Conservation (phyloP, 2,329 filamentous ascomycete species). For the Penicillium frequentans region DNA sequence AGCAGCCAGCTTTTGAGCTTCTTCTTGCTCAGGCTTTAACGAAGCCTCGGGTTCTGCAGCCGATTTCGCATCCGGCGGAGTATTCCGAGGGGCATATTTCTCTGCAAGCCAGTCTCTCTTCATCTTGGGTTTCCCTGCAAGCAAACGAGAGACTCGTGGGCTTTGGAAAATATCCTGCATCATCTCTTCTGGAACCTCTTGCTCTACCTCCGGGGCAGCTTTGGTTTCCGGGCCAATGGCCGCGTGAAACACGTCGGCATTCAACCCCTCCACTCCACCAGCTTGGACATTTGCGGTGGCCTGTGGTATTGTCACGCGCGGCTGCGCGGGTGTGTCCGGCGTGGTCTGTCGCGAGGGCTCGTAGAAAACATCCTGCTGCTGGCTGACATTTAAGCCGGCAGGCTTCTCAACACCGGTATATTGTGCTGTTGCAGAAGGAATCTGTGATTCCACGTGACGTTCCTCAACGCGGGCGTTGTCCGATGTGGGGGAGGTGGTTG, state of each 20-base stretch:
- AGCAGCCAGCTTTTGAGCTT: conserved; percentile 48
- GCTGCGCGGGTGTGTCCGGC: conserved; percentile 53
- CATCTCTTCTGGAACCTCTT: conserved; percentile 57
- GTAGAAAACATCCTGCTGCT: conserved; percentile 61
- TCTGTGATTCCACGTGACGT: conserved; percentile 51
- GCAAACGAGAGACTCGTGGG: conserved; percentile 56
- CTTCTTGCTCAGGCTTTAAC: conserved; percentile 30
- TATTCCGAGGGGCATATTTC: not conserved
- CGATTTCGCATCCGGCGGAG: not conserved
- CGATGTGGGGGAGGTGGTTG: conserved; percentile 32
- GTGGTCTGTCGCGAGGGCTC: conserved; percentile 49
- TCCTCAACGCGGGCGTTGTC: conserved; percentile 49
- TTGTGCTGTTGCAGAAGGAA: conserved; percentile 53
- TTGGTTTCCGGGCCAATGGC: conserved; percentile 22
- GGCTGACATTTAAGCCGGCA: conserved; percentile 43
- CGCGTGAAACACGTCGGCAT: conserved; percentile 57
- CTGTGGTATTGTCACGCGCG: conserved; percentile 57
- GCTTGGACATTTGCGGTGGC: conserved; percentile 49
- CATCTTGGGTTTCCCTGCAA: conserved; percentile 47
- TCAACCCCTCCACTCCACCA: conserved; percentile 46
- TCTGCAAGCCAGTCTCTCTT: conserved; percentile 17
- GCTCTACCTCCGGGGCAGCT: conserved; percentile 34
- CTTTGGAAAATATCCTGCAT: conserved; percentile 64
- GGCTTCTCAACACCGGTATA: conserved; percentile 32
- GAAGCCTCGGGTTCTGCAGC: not conserved